Percentiles rank a stretch among this genome's conserved stretches.
These are phyloP conservation scores for Saccharomyces hybrid DNA, from an alignment of 1,139 yeast species.

Conservation along the genomic window DNA sequence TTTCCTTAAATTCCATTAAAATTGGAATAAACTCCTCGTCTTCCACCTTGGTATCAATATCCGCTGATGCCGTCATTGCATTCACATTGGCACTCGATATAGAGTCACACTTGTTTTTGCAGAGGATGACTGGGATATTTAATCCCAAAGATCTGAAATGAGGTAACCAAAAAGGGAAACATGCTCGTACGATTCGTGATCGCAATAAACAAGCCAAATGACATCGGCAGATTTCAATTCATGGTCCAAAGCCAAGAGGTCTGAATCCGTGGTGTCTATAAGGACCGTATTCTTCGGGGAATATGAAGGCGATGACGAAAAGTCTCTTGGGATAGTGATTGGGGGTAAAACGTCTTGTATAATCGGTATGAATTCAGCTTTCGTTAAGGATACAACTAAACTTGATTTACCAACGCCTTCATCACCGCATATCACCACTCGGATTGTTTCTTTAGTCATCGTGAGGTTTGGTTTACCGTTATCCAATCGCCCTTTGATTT, in stretches of 20 bases:
- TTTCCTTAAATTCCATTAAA: slow-evolving; percentile 83
- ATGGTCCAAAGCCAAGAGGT: slow-evolving; percentile 50
- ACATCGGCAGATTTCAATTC: slow-evolving; percentile 84
- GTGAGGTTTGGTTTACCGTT: not conserved
- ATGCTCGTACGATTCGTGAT: slow-evolving; percentile 89
- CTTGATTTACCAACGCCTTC: slow-evolving; percentile 81
- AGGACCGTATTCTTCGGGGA: slow-evolving; percentile 65
- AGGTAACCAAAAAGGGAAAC: slow-evolving; percentile 89
- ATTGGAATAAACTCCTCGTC: slow-evolving; percentile 79
- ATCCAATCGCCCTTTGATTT: not conserved
- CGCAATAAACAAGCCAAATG: slow-evolving; percentile 86
- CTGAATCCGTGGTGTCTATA: slow-evolving; percentile 72
- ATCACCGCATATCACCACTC: slow-evolving; percentile 93
- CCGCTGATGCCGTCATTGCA: slow-evolving; percentile 23
- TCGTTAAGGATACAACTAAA: slow-evolving; percentile 68
- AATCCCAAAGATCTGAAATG: slow-evolving; percentile 87
- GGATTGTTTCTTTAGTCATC: slow-evolving; percentile 46
- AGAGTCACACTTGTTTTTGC: slow-evolving; percentile 73
- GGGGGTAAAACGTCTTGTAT: slow-evolving; percentile 76
- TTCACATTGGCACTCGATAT: slow-evolving; percentile 16
- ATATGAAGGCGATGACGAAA: slow-evolving; percentile 43
- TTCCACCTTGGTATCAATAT: slow-evolving; percentile 27
- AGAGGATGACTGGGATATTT: slow-evolving; percentile 80
- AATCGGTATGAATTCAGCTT: slow-evolving; percentile 68
- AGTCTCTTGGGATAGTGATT: slow-evolving; percentile 66